phyloP scores from a whole-genome alignment of 148 eudicot genomes.

The Linanthus parryae region DNA sequence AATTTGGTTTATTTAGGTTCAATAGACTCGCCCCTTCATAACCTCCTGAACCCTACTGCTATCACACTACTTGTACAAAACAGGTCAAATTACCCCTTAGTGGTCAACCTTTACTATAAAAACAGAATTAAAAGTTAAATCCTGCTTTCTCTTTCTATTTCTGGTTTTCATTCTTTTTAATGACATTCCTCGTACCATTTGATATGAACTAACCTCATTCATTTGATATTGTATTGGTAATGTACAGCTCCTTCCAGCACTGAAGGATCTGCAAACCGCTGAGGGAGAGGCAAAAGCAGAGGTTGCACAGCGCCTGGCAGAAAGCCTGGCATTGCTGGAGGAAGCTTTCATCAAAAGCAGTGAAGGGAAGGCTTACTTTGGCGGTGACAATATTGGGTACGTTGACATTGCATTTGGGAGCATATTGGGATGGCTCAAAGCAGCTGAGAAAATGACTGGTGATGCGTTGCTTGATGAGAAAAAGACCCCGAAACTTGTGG shows the following conservation, averaged over 20 bases:
- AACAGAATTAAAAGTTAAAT: too few species aligned
- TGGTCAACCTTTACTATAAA: too few species aligned
- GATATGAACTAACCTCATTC: too few species aligned
- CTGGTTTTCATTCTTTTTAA: too few species aligned
- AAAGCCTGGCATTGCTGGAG: conserved; percentile 16
- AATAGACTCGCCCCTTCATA: too few species aligned
- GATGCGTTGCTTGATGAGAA: conserved; percentile 18
- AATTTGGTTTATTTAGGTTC: too few species aligned
- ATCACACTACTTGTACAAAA: too few species aligned
- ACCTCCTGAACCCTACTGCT: too few species aligned
- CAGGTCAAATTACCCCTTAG: too few species aligned
- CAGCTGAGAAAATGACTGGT: not conserved
- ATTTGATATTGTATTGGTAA: too few species aligned
- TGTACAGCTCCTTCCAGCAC: conserved; percentile 10
- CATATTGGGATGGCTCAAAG: conserved; percentile 23
- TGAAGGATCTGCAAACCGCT: not conserved
- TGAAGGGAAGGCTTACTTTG: conserved; percentile 25
- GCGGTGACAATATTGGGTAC: conserved; percentile 24
- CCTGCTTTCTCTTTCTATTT: too few species aligned
- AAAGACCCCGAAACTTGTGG: conserved; percentile 14
- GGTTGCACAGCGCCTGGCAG: conserved; percentile 1
- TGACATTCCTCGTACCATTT: too few species aligned
- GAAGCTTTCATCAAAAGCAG: conserved; percentile 21
- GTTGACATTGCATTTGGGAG: conserved; percentile 33
- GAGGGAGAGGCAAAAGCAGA: conserved; percentile 5